A percentile compares a stretch with the other conserved stretches of the same genome.
These are phyloP conservation scores for Yamadazyma triangularis DNA, from an alignment of 1,139 yeast species.

Conservation along the genomic window DNA sequence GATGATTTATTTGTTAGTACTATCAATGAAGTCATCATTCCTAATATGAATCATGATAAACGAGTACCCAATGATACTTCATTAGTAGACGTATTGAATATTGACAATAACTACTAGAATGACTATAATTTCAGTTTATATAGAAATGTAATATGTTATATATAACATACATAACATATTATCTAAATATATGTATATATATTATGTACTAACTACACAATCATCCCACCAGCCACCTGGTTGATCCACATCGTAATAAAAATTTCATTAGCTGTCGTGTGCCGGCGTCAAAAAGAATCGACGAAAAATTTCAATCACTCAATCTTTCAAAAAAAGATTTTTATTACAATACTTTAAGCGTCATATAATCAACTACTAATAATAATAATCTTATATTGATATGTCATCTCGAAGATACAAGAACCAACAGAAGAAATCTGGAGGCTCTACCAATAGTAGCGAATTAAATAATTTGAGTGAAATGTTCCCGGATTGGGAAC, in stretches of 20 bases:
- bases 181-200: too few relatives aligned
- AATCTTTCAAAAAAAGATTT: not conserved
- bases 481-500: slow-evolving; percentile 93
- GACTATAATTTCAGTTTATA: too few relatives aligned
- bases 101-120: not conserved
- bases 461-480: slow-evolving; percentile 65
- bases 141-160: too few relatives aligned
- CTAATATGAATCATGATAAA: slow-evolving; percentile 2
- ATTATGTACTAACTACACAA: not conserved
- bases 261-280: slow-evolving; percentile 1
- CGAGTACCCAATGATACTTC: slow-evolving; percentile 5
- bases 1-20: slow-evolving; percentile 52
- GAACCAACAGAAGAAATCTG: slow-evolving; percentile 39
- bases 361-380: not conserved
- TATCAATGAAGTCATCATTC: slow-evolving; percentile 14
- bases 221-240: not conserved
- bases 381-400: not conserved
- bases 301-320: slow-evolving; percentile 1
- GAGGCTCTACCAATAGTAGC: slow-evolving; percentile 7
- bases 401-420: slow-evolving; percentile 41
- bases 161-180: too few relatives aligned
- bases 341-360: not conserved
- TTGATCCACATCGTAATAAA: not conserved
- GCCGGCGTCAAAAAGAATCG: not conserved
- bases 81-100: slow-evolving; percentile 6